phyloP scores from a whole-genome alignment of 306 rosid genomes.

The Vigna nakashimae region DNA sequence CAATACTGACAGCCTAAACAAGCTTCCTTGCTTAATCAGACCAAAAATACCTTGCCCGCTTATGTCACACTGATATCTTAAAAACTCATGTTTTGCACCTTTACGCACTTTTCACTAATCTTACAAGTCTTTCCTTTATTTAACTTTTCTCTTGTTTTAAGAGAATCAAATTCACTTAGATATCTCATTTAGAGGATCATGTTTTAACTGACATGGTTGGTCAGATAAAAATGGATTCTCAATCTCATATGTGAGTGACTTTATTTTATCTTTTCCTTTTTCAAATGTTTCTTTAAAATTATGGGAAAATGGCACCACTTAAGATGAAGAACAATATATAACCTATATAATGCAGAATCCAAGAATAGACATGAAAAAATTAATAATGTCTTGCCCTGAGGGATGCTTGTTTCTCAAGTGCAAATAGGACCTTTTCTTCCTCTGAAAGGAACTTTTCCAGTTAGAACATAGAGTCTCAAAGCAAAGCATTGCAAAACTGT shows the following conservation, averaged over 20 bases:
- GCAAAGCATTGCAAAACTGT: not conserved
- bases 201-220: not conserved
- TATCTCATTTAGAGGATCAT: not conserved
- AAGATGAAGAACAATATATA: not conserved
- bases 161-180: not conserved
- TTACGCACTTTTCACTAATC: conserved; percentile 26
- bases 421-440: not conserved
- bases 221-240: not conserved
- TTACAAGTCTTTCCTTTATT: conserved; percentile 6
- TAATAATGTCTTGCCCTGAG: not conserved
- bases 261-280: not conserved
- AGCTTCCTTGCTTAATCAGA: conserved; percentile 44
- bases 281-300: not conserved
- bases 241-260: not conserved
- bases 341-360: not conserved
- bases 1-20: conserved; percentile 38
- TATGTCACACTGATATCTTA: conserved; percentile 27
- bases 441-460: conserved; percentile 9
- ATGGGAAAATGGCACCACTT: not conserved
- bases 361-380: not conserved
- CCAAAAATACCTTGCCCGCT: conserved; percentile 47
- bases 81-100: conserved; percentile 11
- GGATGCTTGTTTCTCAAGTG: too few relatives aligned
- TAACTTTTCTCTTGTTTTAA: not conserved
- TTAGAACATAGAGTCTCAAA: not conserved